Evolutionary conservation across 768 basidiomycete species (phyloP), one percentile per base, ranked within the genome.

Genomic region (Pleurotus giganteus): DNA sequence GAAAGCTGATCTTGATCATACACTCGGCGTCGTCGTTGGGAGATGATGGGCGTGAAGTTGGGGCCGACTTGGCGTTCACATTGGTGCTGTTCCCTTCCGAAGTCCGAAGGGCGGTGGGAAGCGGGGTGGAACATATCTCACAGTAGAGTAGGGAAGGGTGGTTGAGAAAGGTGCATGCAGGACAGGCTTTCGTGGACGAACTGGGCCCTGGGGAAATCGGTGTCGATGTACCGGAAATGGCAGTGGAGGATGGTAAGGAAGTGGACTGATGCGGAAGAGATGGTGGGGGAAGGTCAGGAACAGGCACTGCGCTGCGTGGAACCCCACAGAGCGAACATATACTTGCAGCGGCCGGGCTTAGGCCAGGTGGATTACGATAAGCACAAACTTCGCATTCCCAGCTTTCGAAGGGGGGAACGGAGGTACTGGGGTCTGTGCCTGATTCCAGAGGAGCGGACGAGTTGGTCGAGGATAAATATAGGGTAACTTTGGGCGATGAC

Each of bases 341-440:
- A n/a, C 75, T 77, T 2, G 87, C 79, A 17, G 83, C 82, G 1
- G 82, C 74, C 15, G 86, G 86, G 65, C 86, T 89, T 29, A 84
- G 74, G 1, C 88, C 88, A 28, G 88, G 85, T 2, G 88, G 81
- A 69, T 96, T 97, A 27, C 81, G 81, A 64, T 86, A 88, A 27
- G 82, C 89, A 68, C 95, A 98, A n/a, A 98, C 87, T 34, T 84
- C 81, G 62, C 95, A 98, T 65, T 86, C 79, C 94, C 93, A 95
- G 56, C 74, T 83, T 55, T 78, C 80, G 49, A 74, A 77, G 1
- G 68, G 63, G 62, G 60, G 41, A 27, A 66, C 61, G 59, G 68
- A 60, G 29, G 51, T 56, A 17, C 61, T 27, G 23, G 28, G 21
- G 12, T 17, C 12, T 23, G 58, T 46, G 28, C 52, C 57, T 54